These are phyloP conservation scores for Bacidia rubella DNA, from an alignment of 495 filamentous ascomycete species.

Conservation along the genomic window DNA sequence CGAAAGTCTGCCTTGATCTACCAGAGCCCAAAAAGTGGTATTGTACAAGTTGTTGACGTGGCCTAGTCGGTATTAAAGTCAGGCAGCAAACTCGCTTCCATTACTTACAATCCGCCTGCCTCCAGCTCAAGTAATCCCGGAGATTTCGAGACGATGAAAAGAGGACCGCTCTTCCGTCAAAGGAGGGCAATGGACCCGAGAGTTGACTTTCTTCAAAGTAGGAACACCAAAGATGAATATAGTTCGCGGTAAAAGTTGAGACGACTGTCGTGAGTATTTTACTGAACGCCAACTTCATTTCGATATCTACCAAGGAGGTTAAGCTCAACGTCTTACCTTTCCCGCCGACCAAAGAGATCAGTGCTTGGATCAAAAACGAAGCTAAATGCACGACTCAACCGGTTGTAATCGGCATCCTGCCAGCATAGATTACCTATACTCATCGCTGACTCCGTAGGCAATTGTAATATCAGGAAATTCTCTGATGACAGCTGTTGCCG, in stretches of 20 bases:
- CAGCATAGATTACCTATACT: constrained; percentile 51
- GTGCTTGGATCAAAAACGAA: constrained; percentile 79
- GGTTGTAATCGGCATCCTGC: not conserved
- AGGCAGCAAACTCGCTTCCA: not conserved
- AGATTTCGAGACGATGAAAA: constrained; percentile 71
- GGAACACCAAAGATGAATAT: constrained; percentile 63
- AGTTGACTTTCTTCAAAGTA: constrained; percentile 59
- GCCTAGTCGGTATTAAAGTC: constrained; percentile 35
- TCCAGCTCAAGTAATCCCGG: constrained; percentile 91
- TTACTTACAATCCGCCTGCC: constrained; percentile 81
- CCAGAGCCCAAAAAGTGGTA: constrained; percentile 86
- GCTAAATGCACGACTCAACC: too few relatives aligned
- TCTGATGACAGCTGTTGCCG: constrained; percentile 66
- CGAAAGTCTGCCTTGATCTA: constrained; percentile 61
- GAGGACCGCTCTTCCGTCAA: constrained; percentile 80
- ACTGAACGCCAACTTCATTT: constrained; percentile 28
- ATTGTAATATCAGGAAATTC: constrained; percentile 76
- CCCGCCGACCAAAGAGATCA: constrained; percentile 72
- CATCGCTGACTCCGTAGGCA: constrained; percentile 87
- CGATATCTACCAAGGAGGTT: too few relatives aligned
- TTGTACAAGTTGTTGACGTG: constrained; percentile 99
- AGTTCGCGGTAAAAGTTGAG: constrained; percentile 87
- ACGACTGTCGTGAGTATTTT: constrained; percentile 85
- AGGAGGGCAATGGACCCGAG: constrained; percentile 65
- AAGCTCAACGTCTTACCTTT: constrained; percentile 61